These are phyloP conservation scores for Penicillium lagena DNA, from an alignment of 495 filamentous ascomycete genomes.

Conservation along the genomic window DNA sequence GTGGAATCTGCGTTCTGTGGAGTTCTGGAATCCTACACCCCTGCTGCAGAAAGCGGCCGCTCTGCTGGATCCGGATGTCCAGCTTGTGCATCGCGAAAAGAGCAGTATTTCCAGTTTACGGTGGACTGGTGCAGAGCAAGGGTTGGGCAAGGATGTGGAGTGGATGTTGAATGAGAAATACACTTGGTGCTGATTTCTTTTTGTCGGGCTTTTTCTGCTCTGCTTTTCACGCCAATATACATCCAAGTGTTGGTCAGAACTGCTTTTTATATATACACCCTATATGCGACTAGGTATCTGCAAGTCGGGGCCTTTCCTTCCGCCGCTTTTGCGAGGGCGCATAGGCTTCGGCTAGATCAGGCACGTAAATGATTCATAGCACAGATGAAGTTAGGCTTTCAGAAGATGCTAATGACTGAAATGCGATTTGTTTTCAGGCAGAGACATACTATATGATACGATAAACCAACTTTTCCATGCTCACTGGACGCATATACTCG, in stretches of 20 bases:
- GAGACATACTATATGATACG: too few relatives aligned
- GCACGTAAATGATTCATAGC: too few relatives aligned
- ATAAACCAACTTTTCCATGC: too few relatives aligned
- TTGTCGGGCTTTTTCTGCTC: not conserved
- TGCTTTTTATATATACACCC: not conserved
- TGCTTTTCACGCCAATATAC: conserved; percentile 3
- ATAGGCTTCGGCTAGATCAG: too few relatives aligned
- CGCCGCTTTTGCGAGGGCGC: too few relatives aligned
- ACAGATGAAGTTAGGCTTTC: too few relatives aligned
- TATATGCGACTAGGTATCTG: too few relatives aligned
- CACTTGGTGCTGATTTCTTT: conserved; percentile 68
- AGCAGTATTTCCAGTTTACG: conserved; percentile 58
- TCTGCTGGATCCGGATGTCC: conserved; percentile 39
- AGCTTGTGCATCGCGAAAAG: conserved; percentile 52
- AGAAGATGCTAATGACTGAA: too few relatives aligned
- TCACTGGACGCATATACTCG: too few relatives aligned
- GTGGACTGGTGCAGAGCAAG: conserved; percentile 51
- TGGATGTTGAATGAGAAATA: conserved; percentile 94
- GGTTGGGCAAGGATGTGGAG: conserved; percentile 53
- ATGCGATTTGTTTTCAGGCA: too few relatives aligned
- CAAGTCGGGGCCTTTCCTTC: too few relatives aligned
- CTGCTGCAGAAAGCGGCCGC: conserved; percentile 53
- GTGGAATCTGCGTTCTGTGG: conserved; percentile 54
- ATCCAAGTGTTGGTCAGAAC: not conserved
- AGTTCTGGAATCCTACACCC: conserved; percentile 60